These are phyloP conservation scores for Cardiospermum halicacabum DNA, from an alignment of 345 rosid species.

Conservation along the genomic window DNA sequence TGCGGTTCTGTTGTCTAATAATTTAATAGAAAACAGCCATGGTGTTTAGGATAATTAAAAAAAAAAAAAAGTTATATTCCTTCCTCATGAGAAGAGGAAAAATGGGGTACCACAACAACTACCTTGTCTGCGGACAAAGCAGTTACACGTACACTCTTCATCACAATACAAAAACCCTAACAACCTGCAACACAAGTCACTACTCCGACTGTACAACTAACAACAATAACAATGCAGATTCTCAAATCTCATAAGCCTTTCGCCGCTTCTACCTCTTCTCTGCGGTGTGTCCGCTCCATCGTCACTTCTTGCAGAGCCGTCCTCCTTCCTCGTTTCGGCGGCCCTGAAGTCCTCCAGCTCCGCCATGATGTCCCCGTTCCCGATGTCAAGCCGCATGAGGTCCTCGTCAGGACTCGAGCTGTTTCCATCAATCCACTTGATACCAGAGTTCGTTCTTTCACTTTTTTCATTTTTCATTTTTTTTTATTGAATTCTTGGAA, in stretches of 20 bases:
- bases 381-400: constrained; percentile 66
- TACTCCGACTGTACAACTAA: too few relatives aligned
- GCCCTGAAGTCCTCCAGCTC: constrained; percentile 81
- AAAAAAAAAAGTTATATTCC: too few relatives aligned
- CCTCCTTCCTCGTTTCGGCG: constrained; percentile 81
- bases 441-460: constrained; percentile 46
- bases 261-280: neutral
- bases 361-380: constrained; percentile 71
- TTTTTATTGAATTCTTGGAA: constrained; percentile 2
- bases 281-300: constrained; percentile 34
- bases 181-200: neutral
- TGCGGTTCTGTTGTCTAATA: too few relatives aligned
- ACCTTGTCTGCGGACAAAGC: constrained; percentile 27
- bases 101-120: too few relatives aligned
- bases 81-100: too few relatives aligned
- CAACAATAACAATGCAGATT: constrained; percentile 23
- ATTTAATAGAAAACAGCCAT: too few relatives aligned
- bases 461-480: neutral
- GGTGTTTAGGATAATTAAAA: too few relatives aligned
- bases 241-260: constrained; percentile 9
- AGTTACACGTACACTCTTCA: constrained; percentile 26
- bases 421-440: constrained; percentile 93
- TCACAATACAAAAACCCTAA: constrained; percentile 5
- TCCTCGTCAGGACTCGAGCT: constrained; percentile 80
- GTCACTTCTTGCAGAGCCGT: constrained; percentile 82